Evolutionary conservation across 2,329 filamentous ascomycete genomes (phyloP), one percentile per base, ranked within the genome.

Genomic region (Verticillium tricorpus): DNA sequence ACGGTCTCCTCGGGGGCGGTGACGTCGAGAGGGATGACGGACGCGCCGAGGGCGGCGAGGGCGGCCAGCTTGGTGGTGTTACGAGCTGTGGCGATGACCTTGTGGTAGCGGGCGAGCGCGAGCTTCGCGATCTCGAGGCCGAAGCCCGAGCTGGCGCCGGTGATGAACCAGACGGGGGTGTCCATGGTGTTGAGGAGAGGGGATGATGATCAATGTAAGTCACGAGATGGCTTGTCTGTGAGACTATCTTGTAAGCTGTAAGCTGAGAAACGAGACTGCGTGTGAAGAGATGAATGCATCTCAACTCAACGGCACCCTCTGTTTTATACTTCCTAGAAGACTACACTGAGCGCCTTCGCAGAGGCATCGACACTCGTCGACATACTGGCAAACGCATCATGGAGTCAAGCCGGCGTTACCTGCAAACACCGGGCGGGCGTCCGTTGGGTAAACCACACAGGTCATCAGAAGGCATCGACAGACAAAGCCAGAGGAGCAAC

Each of bases 131-230:
- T 78, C 7, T 73, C 70, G 5, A 73, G 71, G 7, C 83, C 83
- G 62, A 85, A 80, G 58, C 83, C 82, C 19, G 77, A 81, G 25
- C 80, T 82, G 56, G 77, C 77, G 31, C 80, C 83, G 12, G 78
- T 79, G 67, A 85, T 79, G 71, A 86, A 78, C 82, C 83, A 85
- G 34, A 82, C 76, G 9, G 19, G 45, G 9, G 45, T 12, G 45
- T 52, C 45, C 45, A 52, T 52, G 19, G 45, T 25, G 45, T 12
- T 52, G 11, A 14, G 5, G 34, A 11, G 34, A 14, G 3, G 34
- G 34, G 34, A 35, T 35, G 34, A 35, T 35, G 34, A 35, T 28
- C 28, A 28, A 28, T 28, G 28, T 6, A 28, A 28, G 28, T 28
- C 28, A 6, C 25, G 28, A 5, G 28, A 28, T 28, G 28, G 28